These are phyloP conservation scores for Porpolomopsis calyptriformis DNA, from an alignment of 768 basidiomycete genomes.

Conservation along the genomic window DNA sequence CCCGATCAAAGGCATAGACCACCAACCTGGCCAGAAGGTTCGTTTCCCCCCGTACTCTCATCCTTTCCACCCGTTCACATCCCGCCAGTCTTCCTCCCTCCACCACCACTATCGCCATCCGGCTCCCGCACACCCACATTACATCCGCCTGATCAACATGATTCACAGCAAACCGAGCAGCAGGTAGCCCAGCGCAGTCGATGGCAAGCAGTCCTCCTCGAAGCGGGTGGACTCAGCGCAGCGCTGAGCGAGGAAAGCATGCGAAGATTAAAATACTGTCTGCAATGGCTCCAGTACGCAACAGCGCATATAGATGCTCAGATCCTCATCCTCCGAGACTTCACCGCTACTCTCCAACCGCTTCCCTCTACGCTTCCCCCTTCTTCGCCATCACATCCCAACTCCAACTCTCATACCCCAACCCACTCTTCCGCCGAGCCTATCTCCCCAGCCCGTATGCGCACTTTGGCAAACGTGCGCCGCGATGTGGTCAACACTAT, in stretches of 20 bases:
- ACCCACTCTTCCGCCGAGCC: constrained; percentile 24
- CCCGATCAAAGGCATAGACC: neutral
- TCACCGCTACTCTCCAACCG: constrained; percentile 62
- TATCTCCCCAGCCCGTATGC: constrained; percentile 21
- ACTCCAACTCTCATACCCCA: no score
- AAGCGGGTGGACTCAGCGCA: constrained; percentile 80
- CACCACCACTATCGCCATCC: constrained; percentile 23
- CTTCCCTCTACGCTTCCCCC: constrained; percentile 25
- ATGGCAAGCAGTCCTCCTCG: constrained; percentile 76
- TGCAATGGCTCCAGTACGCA: constrained; percentile 89
- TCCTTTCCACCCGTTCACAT: neutral
- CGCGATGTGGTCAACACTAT: constrained; percentile 82
- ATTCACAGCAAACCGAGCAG: constrained; percentile 21
- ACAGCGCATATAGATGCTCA: constrained; percentile 82
- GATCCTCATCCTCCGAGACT: constrained; percentile 73
- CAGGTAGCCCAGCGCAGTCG: constrained; percentile 44
- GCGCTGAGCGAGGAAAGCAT: constrained; percentile 89
- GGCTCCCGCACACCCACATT: constrained; percentile 4
- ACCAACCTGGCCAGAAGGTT: constrained; percentile 14
- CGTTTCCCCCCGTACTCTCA: constrained; percentile 7
- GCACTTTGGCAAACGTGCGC: constrained; percentile 58
- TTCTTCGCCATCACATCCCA: no score
- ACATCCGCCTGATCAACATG: neutral
- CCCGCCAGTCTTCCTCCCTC: constrained; percentile 24
- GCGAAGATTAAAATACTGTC: constrained; percentile 72